A percentile compares a stretch with the other conserved stretches of the same genome.
Conservation (phyloP, 2,329 filamentous ascomycete species). For the Sarocladium brachiariae region DNA sequence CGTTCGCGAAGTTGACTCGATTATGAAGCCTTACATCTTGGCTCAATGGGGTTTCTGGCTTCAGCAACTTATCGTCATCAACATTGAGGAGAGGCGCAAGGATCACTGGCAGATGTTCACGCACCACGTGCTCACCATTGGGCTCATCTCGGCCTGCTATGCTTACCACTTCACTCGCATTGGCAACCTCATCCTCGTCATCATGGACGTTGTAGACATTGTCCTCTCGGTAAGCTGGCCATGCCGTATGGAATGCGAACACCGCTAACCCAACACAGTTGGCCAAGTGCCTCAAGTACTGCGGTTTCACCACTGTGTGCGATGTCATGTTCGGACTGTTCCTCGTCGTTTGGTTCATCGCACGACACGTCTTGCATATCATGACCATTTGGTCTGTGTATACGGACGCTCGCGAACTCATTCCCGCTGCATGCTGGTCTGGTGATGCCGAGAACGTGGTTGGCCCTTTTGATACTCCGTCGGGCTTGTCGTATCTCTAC, state of each 20-base stretch:
- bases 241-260: not conserved
- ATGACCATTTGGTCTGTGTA: constrained; percentile 79
- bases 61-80: constrained; percentile 88
- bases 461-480: constrained; percentile 44
- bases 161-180: constrained; percentile 81
- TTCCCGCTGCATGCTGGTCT: constrained; percentile 65
- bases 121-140: constrained; percentile 86
- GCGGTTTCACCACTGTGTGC: constrained; percentile 67
- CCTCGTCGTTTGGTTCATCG: constrained; percentile 75
- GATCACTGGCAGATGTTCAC: constrained; percentile 95
- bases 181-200: constrained; percentile 78
- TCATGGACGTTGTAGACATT: constrained; percentile 92
- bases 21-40: constrained; percentile 85
- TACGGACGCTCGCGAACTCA: constrained; percentile 52
- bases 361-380: constrained; percentile 75
- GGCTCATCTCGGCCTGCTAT: constrained; percentile 75
- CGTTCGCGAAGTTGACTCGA: constrained; percentile 61
- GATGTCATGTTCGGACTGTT: constrained; percentile 81
- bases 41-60: constrained; percentile 89
- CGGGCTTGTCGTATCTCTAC: constrained; percentile 55
- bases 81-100: constrained; percentile 90
- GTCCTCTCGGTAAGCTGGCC: constrained; percentile 64
- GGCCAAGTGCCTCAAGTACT: constrained; percentile 91
- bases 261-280: constrained; percentile 39
- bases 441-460: constrained; percentile 48